Evolutionary conservation across 1,139 yeast species (phyloP), one percentile per base, ranked within the genome.

Genomic region (Hyphopichia burtonii): DNA sequence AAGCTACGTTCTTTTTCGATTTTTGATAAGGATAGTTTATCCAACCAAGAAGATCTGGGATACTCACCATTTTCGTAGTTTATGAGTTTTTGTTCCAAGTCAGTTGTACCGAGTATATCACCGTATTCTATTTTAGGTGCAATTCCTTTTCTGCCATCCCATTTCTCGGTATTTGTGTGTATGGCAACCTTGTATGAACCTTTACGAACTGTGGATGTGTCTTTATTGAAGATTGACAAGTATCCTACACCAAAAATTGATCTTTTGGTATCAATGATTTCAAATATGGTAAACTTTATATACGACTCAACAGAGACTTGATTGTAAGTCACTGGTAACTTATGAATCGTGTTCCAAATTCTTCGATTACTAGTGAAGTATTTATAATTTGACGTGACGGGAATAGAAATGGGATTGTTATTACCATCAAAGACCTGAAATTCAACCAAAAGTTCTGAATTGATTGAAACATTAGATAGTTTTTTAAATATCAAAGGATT

Each of bases 41-140:
- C 96, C 8, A 91, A 66, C 98, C 99, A 93, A 33, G 76, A 79
- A 1, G 83, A 68, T 14, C 76, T 64, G 4, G 76, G 66, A 33
- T 79, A 69, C 25, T 85, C 89, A 1, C 93, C 91, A 46, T 79
- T 76, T 51, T 85, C 90, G 54, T 83, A 86, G 38, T 66, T 67
- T 46, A 86, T 83, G 35, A 86, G 66, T 41, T 77, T 67, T 43
- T 63, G 61, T 51, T 86, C 93, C 15, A 83, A 57, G 6, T 63
- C 60, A 3, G 61, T 61, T 25, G 62, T 46, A 2, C 62, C 63
- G 1, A 52, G 44, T 8, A 56, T 45, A 18, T 58, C 55, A 9
- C 58, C 59, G 44, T 62, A 63, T 27, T 59, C 57, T 10, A 65
- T 49, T 4, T 10, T 23, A 2, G 33, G 27, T 8, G 31, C 9